Conservation (phyloP, 768 basidiomycete genomes). For the Hygrophorus pudorinus region DNA sequence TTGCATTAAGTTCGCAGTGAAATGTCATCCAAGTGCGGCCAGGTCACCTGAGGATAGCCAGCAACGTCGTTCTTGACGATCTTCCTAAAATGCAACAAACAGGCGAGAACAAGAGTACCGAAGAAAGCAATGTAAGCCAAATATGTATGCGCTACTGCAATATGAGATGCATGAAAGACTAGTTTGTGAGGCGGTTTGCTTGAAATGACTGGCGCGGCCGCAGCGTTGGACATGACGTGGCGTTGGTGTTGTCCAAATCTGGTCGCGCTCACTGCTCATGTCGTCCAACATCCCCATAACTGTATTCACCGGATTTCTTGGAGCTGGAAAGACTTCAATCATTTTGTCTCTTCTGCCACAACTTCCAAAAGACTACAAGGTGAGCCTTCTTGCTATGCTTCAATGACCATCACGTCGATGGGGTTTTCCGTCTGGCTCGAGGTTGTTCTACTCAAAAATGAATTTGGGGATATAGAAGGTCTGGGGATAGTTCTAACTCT, state of each 20-base stretch:
- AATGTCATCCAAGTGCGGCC: too few species aligned
- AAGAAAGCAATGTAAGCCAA: constrained; percentile 59
- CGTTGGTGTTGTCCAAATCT: too few species aligned
- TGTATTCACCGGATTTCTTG: constrained; percentile 91
- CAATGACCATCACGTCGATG: too few species aligned
- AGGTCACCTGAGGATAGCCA: constrained; percentile 43
- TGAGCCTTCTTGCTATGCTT: constrained; percentile 15
- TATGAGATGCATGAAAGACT: constrained; percentile 35
- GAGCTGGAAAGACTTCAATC: constrained; percentile 70
- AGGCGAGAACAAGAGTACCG: constrained; percentile 53
- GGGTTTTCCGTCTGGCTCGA: too few species aligned
- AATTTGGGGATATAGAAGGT: constrained; percentile 93
- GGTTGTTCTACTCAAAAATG: constrained; percentile 82
- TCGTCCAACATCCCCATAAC: constrained; percentile 62
- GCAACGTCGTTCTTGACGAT: constrained; percentile 81
- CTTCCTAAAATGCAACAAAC: constrained; percentile 66
- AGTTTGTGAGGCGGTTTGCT: constrained; percentile 4
- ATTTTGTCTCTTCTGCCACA: constrained; percentile 78
- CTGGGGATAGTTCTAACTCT: background rate
- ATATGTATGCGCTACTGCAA: constrained; percentile 57
- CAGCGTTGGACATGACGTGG: too few species aligned
- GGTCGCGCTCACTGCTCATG: too few species aligned
- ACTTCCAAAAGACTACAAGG: constrained; percentile 78
- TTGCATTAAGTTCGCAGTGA: too few species aligned
- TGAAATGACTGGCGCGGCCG: too few species aligned